These are phyloP conservation scores for Xylaria sp. DNA, from an alignment of 2,329 filamentous ascomycete species.

Conservation along the genomic window DNA sequence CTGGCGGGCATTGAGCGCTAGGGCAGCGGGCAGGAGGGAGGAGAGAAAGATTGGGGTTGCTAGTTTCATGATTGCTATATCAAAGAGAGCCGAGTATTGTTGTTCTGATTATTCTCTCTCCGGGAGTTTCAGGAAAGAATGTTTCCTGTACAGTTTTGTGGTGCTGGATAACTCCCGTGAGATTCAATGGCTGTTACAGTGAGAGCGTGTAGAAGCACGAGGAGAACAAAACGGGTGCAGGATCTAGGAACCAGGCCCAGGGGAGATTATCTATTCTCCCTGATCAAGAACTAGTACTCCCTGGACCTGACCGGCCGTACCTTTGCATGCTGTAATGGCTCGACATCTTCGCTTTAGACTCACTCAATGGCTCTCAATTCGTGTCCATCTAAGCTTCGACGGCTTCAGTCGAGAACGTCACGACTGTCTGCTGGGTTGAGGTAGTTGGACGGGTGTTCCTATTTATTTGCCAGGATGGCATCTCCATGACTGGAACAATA, in stretches of 20 bases:
- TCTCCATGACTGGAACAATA: background rate
- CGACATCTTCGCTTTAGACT: background rate
- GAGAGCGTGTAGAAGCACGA: background rate
- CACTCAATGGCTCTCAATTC: background rate
- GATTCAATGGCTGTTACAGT: background rate
- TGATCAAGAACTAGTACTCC: background rate
- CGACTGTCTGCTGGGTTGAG: background rate
- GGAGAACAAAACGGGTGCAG: background rate
- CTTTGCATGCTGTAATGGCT: background rate
- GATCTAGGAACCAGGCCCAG: background rate
- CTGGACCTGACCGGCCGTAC: background rate
- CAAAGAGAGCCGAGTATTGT: background rate
- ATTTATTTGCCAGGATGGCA: background rate
- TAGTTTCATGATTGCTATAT: constrained; percentile 19
- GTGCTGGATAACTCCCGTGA: background rate
- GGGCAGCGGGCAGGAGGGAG: constrained; percentile 20
- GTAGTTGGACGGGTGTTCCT: background rate
- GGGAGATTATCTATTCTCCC: background rate
- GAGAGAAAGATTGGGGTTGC: constrained; percentile 18
- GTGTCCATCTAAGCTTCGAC: constrained; percentile 3
- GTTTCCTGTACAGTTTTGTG: background rate
- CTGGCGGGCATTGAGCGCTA: constrained; percentile 23
- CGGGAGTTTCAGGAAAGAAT: background rate
- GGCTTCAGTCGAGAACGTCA: constrained; percentile 6
- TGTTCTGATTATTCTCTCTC: background rate